phyloP scores from a whole-genome alignment of 2,329 filamentous ascomycete genomes.

The Epichloe sibirici region DNA sequence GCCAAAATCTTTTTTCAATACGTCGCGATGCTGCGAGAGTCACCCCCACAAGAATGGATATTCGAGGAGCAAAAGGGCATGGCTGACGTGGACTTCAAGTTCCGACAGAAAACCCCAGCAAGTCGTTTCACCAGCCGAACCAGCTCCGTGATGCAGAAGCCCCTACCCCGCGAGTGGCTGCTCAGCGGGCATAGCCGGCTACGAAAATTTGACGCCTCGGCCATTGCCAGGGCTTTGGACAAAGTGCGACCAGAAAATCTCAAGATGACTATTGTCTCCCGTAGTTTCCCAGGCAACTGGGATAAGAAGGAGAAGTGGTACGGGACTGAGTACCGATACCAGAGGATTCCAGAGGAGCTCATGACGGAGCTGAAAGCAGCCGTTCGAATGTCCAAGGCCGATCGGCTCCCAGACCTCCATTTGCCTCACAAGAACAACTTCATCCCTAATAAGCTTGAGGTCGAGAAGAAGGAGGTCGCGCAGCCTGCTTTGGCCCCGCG shows the following conservation, averaged over 20 bases:
- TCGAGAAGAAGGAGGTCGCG: constrained; percentile 84
- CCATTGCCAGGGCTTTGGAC: constrained; percentile 61
- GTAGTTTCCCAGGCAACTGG: constrained; percentile 74
- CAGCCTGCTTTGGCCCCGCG: constrained; percentile 63
- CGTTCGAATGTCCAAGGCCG: constrained; percentile 39
- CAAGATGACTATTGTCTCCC: constrained; percentile 69
- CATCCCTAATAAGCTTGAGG: constrained; percentile 82
- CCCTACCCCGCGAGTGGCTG: constrained; percentile 74
- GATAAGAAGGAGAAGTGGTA: constrained; percentile 93
- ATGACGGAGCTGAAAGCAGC: constrained; percentile 58
- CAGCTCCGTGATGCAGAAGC: constrained; percentile 83
- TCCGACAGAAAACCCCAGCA: constrained; percentile 83
- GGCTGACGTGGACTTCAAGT: constrained; percentile 88
- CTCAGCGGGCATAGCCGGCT: constrained; percentile 69
- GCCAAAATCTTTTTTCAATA: constrained; percentile 84
- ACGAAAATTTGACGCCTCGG: constrained; percentile 66
- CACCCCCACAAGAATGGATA: constrained; percentile 80
- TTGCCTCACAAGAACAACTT: constrained; percentile 92
- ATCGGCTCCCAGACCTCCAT: constrained; percentile 60
- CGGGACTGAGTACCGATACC: constrained; percentile 80
- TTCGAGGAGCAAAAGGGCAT: constrained; percentile 85
- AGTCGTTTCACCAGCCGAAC: constrained; percentile 79
- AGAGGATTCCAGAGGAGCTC: constrained; percentile 67
- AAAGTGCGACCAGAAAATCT: constrained; percentile 82
- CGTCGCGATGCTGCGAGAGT: constrained; percentile 70